Evolutionary conservation across 2,329 filamentous ascomycete genomes (phyloP).

Genomic region (Nemania bipapillata): DNA sequence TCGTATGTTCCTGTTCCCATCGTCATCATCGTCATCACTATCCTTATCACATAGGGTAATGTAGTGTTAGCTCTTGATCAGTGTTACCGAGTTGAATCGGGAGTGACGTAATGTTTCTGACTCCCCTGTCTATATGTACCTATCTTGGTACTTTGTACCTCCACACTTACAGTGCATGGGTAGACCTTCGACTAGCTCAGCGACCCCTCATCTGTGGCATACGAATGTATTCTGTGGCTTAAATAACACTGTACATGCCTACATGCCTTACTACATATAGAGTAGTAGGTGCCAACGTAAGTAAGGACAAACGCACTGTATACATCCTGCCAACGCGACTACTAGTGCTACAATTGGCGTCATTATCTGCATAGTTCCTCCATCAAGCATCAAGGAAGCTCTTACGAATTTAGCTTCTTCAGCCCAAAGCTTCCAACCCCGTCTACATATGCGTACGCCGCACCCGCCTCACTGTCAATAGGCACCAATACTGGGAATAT

Average conservation of each 20-base stretch:
- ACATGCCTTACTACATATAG: no score
- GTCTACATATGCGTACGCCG: not conserved
- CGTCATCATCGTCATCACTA: slow-evolving; percentile 9
- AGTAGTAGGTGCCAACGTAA: no score
- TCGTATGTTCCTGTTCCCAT: not conserved
- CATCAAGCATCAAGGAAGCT: not conserved
- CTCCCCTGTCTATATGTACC: not conserved
- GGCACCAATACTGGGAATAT: not conserved
- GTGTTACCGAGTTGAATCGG: not conserved
- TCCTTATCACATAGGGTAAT: not conserved
- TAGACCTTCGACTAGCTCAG: not conserved
- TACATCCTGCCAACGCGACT: not conserved
- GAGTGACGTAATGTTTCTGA: slow-evolving; percentile 26
- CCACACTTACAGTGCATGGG: no score
- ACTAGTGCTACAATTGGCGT: slow-evolving; percentile 15
- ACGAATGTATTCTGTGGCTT: slow-evolving; percentile 10
- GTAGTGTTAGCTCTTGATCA: slow-evolving; percentile 16
- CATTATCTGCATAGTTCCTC: slow-evolving; percentile 10
- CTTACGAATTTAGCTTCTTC: not conserved
- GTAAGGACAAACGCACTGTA: not conserved
- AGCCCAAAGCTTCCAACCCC: not conserved
- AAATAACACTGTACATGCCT: no score
- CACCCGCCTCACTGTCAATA: not conserved
- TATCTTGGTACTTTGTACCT: no score
- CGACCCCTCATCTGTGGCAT: slow-evolving; percentile 20